Base-by-base conservation (phyloP, 352 stramenopile species). In the Globisporangium emineosum region DNA sequence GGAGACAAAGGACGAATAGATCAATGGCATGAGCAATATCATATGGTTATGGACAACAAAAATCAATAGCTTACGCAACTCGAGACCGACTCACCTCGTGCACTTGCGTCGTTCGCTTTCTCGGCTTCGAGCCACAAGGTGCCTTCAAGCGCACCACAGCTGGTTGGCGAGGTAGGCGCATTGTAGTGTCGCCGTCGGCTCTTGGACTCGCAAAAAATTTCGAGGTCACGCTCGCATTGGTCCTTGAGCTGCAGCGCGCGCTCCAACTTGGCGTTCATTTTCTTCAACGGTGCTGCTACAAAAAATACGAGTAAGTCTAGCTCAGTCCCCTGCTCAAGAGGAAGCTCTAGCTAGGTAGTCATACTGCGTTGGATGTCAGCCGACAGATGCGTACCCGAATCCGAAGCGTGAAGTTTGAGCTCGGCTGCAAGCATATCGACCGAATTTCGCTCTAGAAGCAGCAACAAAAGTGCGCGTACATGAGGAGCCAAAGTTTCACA, bases 201-300 rank as follows among this genome's bases (percentile, higher is more conserved):
- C 56, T 81, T 89, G 10, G 75, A 59, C 54, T 89, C 78, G 29
- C 60, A 88, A 37, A 79, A 79, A 2, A 47, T 54, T 17, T 75
- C 57, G 37, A 90, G 64, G 3, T 89, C 76, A 10, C 63, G 70
- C 35, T 90, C 81, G 53, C 82, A 89, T 29, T 76, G 69, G 37
- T 84, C 75, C 42, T 75, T 83, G 4, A 88, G 43, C 33, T 76
- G 67, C 17, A 91, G 64, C 21, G 82, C 82, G 5, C 80, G 72
- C 54, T 88, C 76, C 27, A 90, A 45, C 50, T 88, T 90, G 19
- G 68, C 66, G 29, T 71, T 85, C 19, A 37, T 49, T 25, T 63
- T 68, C 45, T 67, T 73, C 35, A 64, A 21, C 1, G 67, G 67
- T 6, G 63, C 58, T 1, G 40, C 53, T 64, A n/a, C 15, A 40